phyloP scores from a whole-genome alignment of 495 filamentous ascomycete genomes.

The Hyaloscypha finlandica region DNA sequence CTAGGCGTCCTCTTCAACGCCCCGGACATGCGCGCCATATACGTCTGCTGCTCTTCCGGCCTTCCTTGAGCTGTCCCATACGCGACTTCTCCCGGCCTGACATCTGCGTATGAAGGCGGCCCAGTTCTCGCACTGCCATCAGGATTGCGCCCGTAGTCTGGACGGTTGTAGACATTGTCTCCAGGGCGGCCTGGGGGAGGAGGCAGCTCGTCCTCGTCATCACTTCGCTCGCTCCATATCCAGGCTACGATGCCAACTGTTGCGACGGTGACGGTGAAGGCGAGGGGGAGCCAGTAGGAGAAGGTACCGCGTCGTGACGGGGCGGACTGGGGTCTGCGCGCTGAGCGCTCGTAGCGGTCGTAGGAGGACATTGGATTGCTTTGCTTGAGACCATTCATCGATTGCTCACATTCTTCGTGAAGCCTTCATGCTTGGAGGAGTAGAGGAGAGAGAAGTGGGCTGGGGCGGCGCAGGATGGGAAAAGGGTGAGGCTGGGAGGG shows the following conservation, averaged over 20 bases:
- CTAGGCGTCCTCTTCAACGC: slow-evolving; percentile 85
- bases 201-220: slow-evolving; percentile 65
- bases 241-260: slow-evolving; percentile 83
- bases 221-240: slow-evolving; percentile 86
- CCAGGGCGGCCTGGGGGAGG: slow-evolving; percentile 35
- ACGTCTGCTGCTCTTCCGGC: slow-evolving; percentile 51
- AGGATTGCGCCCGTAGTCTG: slow-evolving; percentile 50
- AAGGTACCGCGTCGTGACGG: slow-evolving; percentile 67
- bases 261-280: slow-evolving; percentile 80
- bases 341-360: slow-evolving; percentile 60
- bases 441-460: slow-evolving; percentile 4
- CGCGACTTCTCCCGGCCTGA: slow-evolving; percentile 40
- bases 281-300: slow-evolving; percentile 84
- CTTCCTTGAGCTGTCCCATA: slow-evolving; percentile 37
- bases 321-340: slow-evolving; percentile 50
- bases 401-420: slow-evolving; percentile 18
- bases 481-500: slow-evolving; percentile 30
- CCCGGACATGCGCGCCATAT: slow-evolving; percentile 78
- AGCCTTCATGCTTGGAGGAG: slow-evolving; percentile 15
- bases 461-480: slow-evolving; percentile 22
- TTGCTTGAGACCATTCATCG: neutral
- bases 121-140: slow-evolving; percentile 44
- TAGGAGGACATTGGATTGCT: slow-evolving; percentile 71
- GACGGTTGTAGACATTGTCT: slow-evolving; percentile 31
- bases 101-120: slow-evolving; percentile 38